Evolutionary conservation across 2,329 filamentous ascomycete genomes (phyloP).

Genomic region (Apiospora rasikravindrae): DNA sequence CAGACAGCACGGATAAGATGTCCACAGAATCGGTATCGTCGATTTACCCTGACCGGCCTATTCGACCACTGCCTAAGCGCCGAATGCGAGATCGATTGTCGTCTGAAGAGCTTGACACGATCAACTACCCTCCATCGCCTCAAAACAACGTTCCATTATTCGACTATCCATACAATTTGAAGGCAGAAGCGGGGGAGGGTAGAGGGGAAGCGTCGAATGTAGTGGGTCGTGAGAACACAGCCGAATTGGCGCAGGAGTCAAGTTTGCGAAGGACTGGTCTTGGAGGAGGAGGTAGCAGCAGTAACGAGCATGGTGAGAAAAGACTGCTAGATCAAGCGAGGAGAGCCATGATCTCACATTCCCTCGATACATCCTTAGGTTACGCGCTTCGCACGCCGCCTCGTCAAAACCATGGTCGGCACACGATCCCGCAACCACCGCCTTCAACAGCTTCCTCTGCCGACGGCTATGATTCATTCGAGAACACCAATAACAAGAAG

Average conservation of each 20-base stretch:
- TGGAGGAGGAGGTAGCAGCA: conserved; percentile 18
- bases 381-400: conserved; percentile 47
- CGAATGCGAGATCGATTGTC: conserved; percentile 87
- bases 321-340: conserved; percentile 32
- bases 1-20: conserved; percentile 60
- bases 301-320: conserved; percentile 31
- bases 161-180: conserved; percentile 69
- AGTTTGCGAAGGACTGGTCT: conserved; percentile 37
- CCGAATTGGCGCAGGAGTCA: conserved; percentile 44
- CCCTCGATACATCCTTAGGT: conserved; percentile 52
- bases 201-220: conserved; percentile 31
- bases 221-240: conserved; percentile 36
- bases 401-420: conserved; percentile 51
- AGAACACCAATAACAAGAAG: conserved; percentile 99
- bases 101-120: conserved; percentile 80
- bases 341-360: conserved; percentile 47
- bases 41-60: conserved; percentile 86
- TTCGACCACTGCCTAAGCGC: conserved; percentile 88
- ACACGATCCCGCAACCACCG: conserved; percentile 59
- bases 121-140: conserved; percentile 81
- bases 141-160: conserved; percentile 76
- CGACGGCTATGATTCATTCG: conserved; percentile 95
- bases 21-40: conserved; percentile 79
- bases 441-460: conserved; percentile 72
- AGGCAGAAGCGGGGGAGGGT: conserved; percentile 49